These are phyloP conservation scores for Mortierella claussenii DNA, from an alignment of 192 early-diverging fungal species.

Conservation along the genomic window DNA sequence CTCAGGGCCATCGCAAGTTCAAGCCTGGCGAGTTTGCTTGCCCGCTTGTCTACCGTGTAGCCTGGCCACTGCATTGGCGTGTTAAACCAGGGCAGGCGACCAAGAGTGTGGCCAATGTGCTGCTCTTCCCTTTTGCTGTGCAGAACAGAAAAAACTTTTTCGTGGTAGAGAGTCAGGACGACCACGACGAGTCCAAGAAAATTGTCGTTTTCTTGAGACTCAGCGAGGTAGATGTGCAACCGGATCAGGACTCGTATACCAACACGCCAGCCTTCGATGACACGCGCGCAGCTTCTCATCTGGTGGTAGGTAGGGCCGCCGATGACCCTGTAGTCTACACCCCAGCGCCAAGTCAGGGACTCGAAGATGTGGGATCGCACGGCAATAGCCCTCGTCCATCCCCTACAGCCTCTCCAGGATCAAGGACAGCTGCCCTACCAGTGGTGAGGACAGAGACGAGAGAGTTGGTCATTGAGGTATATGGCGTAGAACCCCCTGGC, in stretches of 20 bases:
- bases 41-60: conserved; percentile 66
- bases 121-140: conserved; percentile 70
- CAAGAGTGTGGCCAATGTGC: conserved; percentile 62
- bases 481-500: conserved; percentile 70
- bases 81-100: conserved; percentile 73
- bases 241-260: conserved; percentile 5
- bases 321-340: not conserved
- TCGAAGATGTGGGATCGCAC: conserved; percentile 40
- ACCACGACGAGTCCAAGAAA: conserved; percentile 66
- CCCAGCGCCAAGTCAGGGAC: conserved; percentile 14
- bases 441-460: conserved; percentile 49
- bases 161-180: conserved; percentile 64
- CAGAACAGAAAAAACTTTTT: conserved; percentile 81
- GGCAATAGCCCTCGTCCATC: conserved; percentile 49
- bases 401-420: conserved; percentile 55
- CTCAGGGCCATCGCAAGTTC: conserved; percentile 56
- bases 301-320: not conserved
- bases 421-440: conserved; percentile 31
- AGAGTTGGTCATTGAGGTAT: conserved; percentile 74
- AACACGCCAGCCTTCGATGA: conserved; percentile 9
- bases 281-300: conserved; percentile 1
- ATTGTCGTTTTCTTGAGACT: conserved; percentile 44
- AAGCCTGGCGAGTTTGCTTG: conserved; percentile 77
- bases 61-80: conserved; percentile 81
- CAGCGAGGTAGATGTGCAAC: conserved; percentile 47